A percentile compares a stretch with the other conserved stretches of the same genome.
Conservation (phyloP, 768 basidiomycete species). For the Lentinula sp. region DNA sequence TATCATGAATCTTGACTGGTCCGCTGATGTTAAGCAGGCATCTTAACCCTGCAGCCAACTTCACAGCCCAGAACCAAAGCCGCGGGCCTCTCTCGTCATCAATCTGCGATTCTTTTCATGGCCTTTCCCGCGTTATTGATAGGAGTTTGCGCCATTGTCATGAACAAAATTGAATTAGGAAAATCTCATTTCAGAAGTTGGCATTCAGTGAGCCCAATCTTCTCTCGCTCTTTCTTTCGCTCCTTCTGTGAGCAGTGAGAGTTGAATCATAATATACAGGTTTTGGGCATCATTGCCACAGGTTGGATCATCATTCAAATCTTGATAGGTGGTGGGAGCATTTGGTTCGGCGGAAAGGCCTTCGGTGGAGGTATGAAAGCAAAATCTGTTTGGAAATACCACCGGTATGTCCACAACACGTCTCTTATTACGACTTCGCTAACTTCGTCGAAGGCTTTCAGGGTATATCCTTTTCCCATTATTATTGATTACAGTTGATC, state of each 20-base stretch:
- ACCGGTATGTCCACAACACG: conserved; percentile 41
- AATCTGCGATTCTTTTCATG: conserved; percentile 48
- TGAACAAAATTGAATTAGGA: conserved; percentile 49
- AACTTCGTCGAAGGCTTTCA: conserved; percentile 41
- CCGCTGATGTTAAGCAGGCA: conserved; percentile 33
- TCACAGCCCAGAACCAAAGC: conserved; percentile 59
- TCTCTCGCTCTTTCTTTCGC: background rate
- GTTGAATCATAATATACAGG: conserved; percentile 27
- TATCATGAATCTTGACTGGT: background rate
- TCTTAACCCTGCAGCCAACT: conserved; percentile 73
- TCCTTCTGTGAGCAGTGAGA: background rate
- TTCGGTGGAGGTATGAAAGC: conserved; percentile 72
- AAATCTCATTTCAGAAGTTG: conserved; percentile 62
- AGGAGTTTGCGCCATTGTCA: conserved; percentile 57
- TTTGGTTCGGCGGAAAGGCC: conserved; percentile 64
- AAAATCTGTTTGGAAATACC: conserved; percentile 79
- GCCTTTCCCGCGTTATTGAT: conserved; percentile 53
- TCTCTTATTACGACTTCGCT: background rate
- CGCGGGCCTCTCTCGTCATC: conserved; percentile 65
- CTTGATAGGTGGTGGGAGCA: conserved; percentile 63
- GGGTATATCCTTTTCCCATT: conserved; percentile 67
- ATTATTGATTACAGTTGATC: conserved; percentile 54
- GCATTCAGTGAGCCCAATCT: conserved; percentile 56
- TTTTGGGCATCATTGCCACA: conserved; percentile 57
- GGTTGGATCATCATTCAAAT: conserved; percentile 59